Evolutionary conservation across 305 asterid genomes (phyloP), one percentile per base, ranked within the genome.

Genomic region (Fraxinus albicans): DNA sequence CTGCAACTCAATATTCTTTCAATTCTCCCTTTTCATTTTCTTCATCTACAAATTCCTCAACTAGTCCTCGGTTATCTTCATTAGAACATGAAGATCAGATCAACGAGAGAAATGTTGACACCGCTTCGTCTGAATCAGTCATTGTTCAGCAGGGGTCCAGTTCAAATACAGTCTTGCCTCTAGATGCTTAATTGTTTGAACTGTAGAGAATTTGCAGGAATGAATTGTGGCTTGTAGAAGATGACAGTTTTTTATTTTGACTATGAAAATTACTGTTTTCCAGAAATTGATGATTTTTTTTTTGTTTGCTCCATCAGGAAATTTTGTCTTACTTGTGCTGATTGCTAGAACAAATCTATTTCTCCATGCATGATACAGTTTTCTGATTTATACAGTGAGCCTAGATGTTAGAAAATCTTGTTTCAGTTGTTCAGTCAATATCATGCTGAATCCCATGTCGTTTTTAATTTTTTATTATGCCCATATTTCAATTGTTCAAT

Each of bases 11-110:
- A 19, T 82, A 69, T 80, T 92, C 98, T n/a, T 94, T 91, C 83
- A 92, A 94, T 8, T 94, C 98, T 74, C 95, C 94, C 0, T 81
- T 91, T 25, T 91, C 94, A 0, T 89, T 84, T 80, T 87, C 91
- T 17, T 92, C 96, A 1, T 87, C 86, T 13, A 80, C 76, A 5
- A 42, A 34, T 82, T 72, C 53, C 44, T 82, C 88, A 23, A 53
- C 77, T 5, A 88, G 89, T 80, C 90, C 88, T 6, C 77, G 84
- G 79, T 9, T 85, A 33, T 88, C 90, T 36, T 72, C 87, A 8
- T 77, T 63, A n/a, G 87, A 81, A 78, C 83, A 80, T 15, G 86
- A 86, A 42, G 86, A 87, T 73, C 88, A 88, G 78, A 53, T 76
- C 79, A 50, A 31, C 58, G 79, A 83, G 72, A 86, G 88, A 76